A percentile compares a stretch with the other conserved stretches of the same genome.
phyloP scores from a whole-genome alignment of 352 stramenopile species.

The Globisporangium barbulae region DNA sequence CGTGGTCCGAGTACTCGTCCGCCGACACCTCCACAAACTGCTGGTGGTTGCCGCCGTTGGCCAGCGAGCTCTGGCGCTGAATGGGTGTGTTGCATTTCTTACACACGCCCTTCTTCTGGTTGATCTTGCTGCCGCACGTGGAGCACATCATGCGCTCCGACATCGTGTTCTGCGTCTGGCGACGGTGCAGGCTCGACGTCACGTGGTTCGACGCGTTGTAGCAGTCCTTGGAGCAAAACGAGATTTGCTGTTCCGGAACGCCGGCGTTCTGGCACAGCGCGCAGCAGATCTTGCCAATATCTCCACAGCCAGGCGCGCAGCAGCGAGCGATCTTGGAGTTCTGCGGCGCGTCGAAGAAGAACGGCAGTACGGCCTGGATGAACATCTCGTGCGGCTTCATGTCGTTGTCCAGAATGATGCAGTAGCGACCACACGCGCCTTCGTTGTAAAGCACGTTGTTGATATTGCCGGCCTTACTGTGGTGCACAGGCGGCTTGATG shows the following conservation, averaged over 20 bases:
- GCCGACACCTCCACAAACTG: constrained; percentile 50
- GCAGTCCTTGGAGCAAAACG: constrained; percentile 80
- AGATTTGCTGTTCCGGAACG: constrained; percentile 60
- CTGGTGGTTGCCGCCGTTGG: constrained; percentile 12
- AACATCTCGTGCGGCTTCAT: constrained; percentile 84
- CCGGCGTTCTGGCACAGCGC: constrained; percentile 59
- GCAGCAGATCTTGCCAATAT: constrained; percentile 77
- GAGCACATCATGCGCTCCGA: constrained; percentile 60
- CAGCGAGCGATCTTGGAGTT: constrained; percentile 68
- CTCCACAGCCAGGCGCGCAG: constrained; percentile 51
- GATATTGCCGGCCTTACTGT: constrained; percentile 79
- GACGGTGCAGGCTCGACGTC: constrained; percentile 61
- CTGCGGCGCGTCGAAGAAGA: constrained; percentile 67
- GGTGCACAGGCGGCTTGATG: constrained; percentile 69
- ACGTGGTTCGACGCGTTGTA: constrained; percentile 67
- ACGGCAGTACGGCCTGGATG: constrained; percentile 60
- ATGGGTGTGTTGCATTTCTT: constrained; percentile 40
- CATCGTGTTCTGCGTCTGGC: constrained; percentile 67
- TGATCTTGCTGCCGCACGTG: constrained; percentile 62
- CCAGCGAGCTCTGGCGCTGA: constrained; percentile 7
- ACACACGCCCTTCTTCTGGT: constrained; percentile 61
- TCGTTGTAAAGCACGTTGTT: constrained; percentile 86
- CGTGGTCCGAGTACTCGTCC: constrained; percentile 71
- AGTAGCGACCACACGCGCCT: constrained; percentile 59
- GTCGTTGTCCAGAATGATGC: constrained; percentile 80